Evolutionary conservation across 1,284 basidiomycete genomes (phyloP), one percentile per base, ranked within the genome.

Genomic region (Apiotrichum gamsii): DNA sequence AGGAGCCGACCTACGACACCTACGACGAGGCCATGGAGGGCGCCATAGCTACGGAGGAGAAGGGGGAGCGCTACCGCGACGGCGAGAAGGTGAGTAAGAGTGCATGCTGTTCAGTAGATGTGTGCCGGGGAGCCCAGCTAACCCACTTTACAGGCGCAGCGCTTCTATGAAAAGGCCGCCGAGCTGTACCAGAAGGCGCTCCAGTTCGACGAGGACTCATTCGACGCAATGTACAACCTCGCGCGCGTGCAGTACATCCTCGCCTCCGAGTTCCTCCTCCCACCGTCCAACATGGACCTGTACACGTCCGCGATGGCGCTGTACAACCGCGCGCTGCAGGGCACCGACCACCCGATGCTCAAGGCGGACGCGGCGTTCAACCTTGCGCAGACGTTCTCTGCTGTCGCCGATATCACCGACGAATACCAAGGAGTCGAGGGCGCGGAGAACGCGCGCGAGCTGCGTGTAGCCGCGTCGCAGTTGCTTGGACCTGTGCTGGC

Each of bases 11-110:
- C 1, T 71, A 72, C 52, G 68, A 71, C 35, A 69, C 69, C 10
- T 70, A 64, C 44, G 70, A 72, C 37, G 69, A 71, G 33, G 66
- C 67, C n/a, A 47, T 72, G 42, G 70, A 72, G 41, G 69, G 65
- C 20, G 72, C 65, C n/a, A 64, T 74, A 34, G 62, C 67, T 31
- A 60, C 61, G 49, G 72, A 74, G 50, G 72, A 74, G 57, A 71
- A 72, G 58, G 72, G 70, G 8, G 72, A 74, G 51, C 55, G 72
- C 30, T 74, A 71, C 49, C 43, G 61, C 9, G 62, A 65, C 52
- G 71, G 72, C n/a, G 70, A 72, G 44, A 71, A 70, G 59, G 67
- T 66, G 41, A 34, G 65, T 43, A n/a, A n/a, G n/a, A n/a, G n/a
- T n/a, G n/a, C n/a, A n/a, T n/a, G n/a, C n/a, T n/a, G n/a, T 34